Conservation (phyloP, 306 rosid species). For the Cyclanthera cordifolia region DNA sequence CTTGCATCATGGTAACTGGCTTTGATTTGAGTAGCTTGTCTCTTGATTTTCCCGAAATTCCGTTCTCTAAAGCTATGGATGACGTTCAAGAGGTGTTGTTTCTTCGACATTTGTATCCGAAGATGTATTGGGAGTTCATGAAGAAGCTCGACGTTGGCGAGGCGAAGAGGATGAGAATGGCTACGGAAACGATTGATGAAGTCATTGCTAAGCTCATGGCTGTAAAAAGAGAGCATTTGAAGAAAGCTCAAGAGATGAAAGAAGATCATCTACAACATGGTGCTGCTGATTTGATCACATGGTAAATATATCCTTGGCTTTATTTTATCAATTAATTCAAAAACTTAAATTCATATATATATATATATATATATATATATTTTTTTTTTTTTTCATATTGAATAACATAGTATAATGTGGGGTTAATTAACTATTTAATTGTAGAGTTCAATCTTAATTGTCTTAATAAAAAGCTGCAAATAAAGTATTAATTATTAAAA, state of each 20-base stretch:
- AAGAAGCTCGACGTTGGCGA: constrained; percentile 5
- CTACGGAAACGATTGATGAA: constrained; percentile 9
- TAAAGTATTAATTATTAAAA: too few relatives aligned
- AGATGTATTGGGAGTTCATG: constrained; percentile 4
- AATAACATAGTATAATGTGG: too few relatives aligned
- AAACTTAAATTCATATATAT: too few relatives aligned
- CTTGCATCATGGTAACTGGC: constrained; percentile 28
- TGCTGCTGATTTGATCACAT: constrained; percentile 23
- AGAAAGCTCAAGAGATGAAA: background rate
- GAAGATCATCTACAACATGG: background rate
- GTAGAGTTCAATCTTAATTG: too few relatives aligned
- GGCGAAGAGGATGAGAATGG: constrained; percentile 1
- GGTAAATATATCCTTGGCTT: too few relatives aligned
- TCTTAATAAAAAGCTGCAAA: too few relatives aligned
- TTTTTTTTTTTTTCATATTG: too few relatives aligned
- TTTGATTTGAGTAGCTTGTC: constrained; percentile 26
- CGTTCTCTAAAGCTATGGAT: constrained; percentile 26
- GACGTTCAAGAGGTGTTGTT: constrained; percentile 21
- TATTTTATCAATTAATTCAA: too few relatives aligned
- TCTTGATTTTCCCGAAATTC: constrained; percentile 23
- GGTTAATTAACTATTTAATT: too few relatives aligned
- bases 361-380: too few relatives aligned
- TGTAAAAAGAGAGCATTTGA: background rate
- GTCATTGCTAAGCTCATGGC: constrained; percentile 7
- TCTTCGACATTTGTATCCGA: constrained; percentile 19